Evolutionary conservation across 352 stramenopile genomes (phyloP).

Genomic region (Pilasporangium apinafurcum): DNA sequence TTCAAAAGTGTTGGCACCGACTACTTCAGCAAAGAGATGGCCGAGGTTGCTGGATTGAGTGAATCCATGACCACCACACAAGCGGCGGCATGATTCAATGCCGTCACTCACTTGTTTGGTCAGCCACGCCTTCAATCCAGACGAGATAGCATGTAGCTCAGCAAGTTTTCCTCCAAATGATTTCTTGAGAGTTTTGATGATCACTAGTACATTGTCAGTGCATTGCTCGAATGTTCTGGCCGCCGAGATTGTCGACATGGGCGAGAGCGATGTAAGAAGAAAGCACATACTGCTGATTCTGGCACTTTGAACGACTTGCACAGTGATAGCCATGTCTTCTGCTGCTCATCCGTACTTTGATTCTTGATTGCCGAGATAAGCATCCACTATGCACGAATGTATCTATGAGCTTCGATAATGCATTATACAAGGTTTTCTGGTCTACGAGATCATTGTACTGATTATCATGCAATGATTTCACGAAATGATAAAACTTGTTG

Average conservation of each 20-base stretch:
- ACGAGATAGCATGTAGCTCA: no score
- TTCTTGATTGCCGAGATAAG: conserved; percentile 66
- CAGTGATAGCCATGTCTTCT: conserved; percentile 57
- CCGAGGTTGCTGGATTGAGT: conserved; percentile 9
- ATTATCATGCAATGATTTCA: conserved; percentile 25
- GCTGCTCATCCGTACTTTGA: conserved; percentile 51
- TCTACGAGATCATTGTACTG: conserved; percentile 21
- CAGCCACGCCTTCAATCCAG: conserved; percentile 35
- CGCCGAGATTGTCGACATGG: conserved; percentile 28
- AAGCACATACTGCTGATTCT: conserved; percentile 29
- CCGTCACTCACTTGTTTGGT: conserved; percentile 20
- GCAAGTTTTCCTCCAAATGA: no score
- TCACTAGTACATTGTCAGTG: no score
- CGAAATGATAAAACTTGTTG: conserved; percentile 30
- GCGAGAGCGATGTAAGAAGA: conserved; percentile 33
- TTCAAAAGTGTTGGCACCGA: conserved; percentile 54
- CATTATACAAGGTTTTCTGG: conserved; percentile 27
- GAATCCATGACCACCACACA: conserved; percentile 16
- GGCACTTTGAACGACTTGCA: conserved; percentile 43
- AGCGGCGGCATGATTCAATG: conserved; percentile 23
- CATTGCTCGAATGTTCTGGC: conserved; percentile 9
- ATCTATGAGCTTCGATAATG: conserved; percentile 33
- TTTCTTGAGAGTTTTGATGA: no score
- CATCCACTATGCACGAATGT: conserved; percentile 58
- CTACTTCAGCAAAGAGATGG: conserved; percentile 22